Evolutionary conservation across 2,329 filamentous ascomycete genomes (phyloP), one percentile per base, ranked within the genome.

Genomic region (Camillea tinctor): DNA sequence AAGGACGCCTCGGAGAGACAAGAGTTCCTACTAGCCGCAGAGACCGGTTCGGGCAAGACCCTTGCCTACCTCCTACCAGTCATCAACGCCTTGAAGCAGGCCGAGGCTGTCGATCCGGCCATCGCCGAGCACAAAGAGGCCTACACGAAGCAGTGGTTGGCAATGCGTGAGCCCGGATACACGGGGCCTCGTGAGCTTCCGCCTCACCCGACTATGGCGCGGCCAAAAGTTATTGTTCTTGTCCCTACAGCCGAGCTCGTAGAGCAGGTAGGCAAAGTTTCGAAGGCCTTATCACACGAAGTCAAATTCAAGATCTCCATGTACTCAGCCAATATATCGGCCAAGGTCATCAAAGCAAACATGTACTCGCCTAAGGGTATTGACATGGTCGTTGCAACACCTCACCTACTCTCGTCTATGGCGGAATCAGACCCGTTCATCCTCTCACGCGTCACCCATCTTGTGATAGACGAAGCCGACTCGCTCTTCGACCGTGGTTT

Each of bases 41-140:
- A 99, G 80, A 99, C 95, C 0, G 95, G 95, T 13, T 98, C 95
- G 0, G 95, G 95, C 61, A 99, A 99, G 80, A 99, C 95, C 1
- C 80, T 99, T 63, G 92, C 95, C 8, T 99, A 99, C 72, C 80
- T 98, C 4, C 77, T 97, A 4, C 96, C 95, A 0, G 84, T 89
- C 17, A 81, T 99, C 56, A 88, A 99, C 75, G 90, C 91, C 8
- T 76, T 99, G 69, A 99, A 99, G 77, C 79, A 85, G 36, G 87
- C 86, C 5, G 91, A 94, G 71, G 80, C 81, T 0, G 74, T 78
- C 13, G 89, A 93, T 64, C 73, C 75, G 1, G 81, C 83, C 1
- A 79, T 86, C 17, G 81, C 85, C 58, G 80, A 84, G 1, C 86
- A 87, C 61, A 82, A 84, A 56, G 76, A 82, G 69, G 79, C 80